These are phyloP conservation scores for Pouteria glomerata DNA, from an alignment of 148 eudicot species.

Conservation along the genomic window DNA sequence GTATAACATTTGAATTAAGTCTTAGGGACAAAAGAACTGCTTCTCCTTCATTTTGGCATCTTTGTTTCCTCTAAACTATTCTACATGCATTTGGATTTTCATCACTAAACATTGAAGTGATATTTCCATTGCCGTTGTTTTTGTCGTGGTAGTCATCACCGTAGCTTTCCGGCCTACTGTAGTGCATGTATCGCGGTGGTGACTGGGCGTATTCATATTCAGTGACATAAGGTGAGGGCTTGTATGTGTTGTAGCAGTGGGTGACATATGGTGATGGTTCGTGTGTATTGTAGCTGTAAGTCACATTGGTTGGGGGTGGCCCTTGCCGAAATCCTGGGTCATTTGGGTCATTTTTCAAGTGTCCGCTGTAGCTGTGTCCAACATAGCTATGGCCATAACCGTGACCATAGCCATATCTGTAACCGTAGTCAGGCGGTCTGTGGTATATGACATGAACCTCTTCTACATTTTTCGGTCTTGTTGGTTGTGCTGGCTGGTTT, in stretches of 20 bases:
- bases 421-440: slow-evolving; percentile 39
- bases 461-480: slow-evolving; percentile 29
- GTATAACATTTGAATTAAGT: too few relatives aligned
- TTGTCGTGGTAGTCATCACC: slow-evolving; percentile 27
- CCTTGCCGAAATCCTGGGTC: slow-evolving; percentile 23
- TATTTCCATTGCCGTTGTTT: slow-evolving; percentile 46
- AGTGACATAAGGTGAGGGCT: slow-evolving; percentile 54
- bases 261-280: slow-evolving; percentile 53
- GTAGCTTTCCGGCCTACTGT: slow-evolving; percentile 30
- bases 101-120: slow-evolving; percentile 72
- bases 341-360: slow-evolving; percentile 17
- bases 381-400: slow-evolving; percentile 20
- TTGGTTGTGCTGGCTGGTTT: slow-evolving; percentile 32
- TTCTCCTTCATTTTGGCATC: neutral
- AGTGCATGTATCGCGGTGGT: slow-evolving; percentile 35
- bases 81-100: too few relatives aligned
- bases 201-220: slow-evolving; percentile 45
- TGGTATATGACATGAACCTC: slow-evolving; percentile 46
- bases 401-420: slow-evolving; percentile 25
- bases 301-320: slow-evolving; percentile 36
- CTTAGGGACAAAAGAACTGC: slow-evolving; percentile 13
- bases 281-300: slow-evolving; percentile 53
- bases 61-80: slow-evolving; percentile 38
- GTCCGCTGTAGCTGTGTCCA: slow-evolving; percentile 23
- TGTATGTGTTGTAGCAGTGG: slow-evolving; percentile 21